phyloP scores from a whole-genome alignment of 1,139 yeast genomes.

The Scheffersomyces illinoinensis region DNA sequence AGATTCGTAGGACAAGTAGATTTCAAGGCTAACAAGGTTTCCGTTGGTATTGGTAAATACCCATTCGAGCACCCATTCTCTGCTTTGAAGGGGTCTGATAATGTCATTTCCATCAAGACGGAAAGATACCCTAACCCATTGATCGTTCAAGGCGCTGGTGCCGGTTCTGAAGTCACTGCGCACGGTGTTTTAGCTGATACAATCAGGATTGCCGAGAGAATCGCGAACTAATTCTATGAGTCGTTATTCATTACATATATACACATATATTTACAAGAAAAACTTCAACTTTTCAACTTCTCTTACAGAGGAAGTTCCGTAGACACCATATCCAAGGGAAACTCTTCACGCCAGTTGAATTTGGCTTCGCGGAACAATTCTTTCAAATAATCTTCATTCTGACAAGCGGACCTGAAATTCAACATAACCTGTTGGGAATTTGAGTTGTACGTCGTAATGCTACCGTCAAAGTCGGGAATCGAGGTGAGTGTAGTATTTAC shows the following conservation, averaged over 20 bases:
- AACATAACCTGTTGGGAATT: slow-evolving; percentile 77
- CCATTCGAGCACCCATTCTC: slow-evolving; percentile 94
- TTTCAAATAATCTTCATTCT: slow-evolving; percentile 47
- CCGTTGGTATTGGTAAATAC: slow-evolving; percentile 87
- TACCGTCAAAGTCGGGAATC: slow-evolving; percentile 27
- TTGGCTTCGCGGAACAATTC: slow-evolving; percentile 62
- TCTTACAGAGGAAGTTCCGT: not conserved
- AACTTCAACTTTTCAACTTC: not conserved
- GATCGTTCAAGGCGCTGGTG: slow-evolving; percentile 98
- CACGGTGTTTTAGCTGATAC: slow-evolving; percentile 96
- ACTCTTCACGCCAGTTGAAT: slow-evolving; percentile 42
- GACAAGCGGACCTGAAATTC: slow-evolving; percentile 64
- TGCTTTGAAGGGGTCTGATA: slow-evolving; percentile 91
- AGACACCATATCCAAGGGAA: slow-evolving; percentile 4
- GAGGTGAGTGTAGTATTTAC: slow-evolving; percentile 41
- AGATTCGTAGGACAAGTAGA: slow-evolving; percentile 94
- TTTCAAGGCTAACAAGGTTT: slow-evolving; percentile 61
- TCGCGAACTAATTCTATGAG: slow-evolving; percentile 37
- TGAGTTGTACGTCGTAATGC: slow-evolving; percentile 32
- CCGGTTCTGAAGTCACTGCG: slow-evolving; percentile 98
- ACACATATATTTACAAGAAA: not conserved
- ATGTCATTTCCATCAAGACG: slow-evolving; percentile 88
- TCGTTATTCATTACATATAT: not conserved
- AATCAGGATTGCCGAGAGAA: slow-evolving; percentile 86
- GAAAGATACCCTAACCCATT: slow-evolving; percentile 91